phyloP scores from a whole-genome alignment of 495 filamentous ascomycete species.

The Monascus purpureus region DNA sequence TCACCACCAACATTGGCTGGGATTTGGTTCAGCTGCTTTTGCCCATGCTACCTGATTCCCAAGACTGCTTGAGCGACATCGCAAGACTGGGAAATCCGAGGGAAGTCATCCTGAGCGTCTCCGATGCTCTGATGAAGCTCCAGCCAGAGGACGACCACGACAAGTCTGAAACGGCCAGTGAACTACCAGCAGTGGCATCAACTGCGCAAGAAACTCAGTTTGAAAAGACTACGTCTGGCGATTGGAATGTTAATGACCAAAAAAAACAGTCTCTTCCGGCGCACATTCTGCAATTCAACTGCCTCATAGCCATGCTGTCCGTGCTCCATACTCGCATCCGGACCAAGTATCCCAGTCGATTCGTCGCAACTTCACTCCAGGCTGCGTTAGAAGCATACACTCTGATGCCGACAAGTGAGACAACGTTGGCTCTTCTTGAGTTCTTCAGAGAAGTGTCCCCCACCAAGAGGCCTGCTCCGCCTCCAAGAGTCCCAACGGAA shows the following conservation, averaged over 20 bases:
- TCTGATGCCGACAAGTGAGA: conserved; percentile 40
- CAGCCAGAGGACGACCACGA: conserved; percentile 40
- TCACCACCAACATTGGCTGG: conserved; percentile 92
- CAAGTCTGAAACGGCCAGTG: conserved; percentile 6
- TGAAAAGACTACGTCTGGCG: not conserved
- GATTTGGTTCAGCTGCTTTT: conserved; percentile 81
- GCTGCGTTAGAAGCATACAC: conserved; percentile 59
- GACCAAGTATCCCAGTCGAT: conserved; percentile 83
- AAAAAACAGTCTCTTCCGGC: conserved; percentile 11
- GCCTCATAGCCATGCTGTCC: conserved; percentile 64
- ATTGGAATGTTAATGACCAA: not conserved
- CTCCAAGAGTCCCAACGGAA: conserved; percentile 50
- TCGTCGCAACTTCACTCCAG: conserved; percentile 78
- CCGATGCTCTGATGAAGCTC: conserved; percentile 53
- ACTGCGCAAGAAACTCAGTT: conserved; percentile 1
- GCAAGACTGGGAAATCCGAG: conserved; percentile 81
- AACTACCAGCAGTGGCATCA: not conserved
- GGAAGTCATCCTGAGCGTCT: conserved; percentile 83
- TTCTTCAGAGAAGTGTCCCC: conserved; percentile 64
- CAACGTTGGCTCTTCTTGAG: conserved; percentile 59
- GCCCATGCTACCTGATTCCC: conserved; percentile 55
- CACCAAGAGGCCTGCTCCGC: conserved; percentile 57
- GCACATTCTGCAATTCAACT: conserved; percentile 49
- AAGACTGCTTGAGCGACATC: conserved; percentile 60
- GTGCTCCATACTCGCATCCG: conserved; percentile 79